phyloP scores from a whole-genome alignment of 768 basidiomycete genomes.

The Calvatia gigantea region DNA sequence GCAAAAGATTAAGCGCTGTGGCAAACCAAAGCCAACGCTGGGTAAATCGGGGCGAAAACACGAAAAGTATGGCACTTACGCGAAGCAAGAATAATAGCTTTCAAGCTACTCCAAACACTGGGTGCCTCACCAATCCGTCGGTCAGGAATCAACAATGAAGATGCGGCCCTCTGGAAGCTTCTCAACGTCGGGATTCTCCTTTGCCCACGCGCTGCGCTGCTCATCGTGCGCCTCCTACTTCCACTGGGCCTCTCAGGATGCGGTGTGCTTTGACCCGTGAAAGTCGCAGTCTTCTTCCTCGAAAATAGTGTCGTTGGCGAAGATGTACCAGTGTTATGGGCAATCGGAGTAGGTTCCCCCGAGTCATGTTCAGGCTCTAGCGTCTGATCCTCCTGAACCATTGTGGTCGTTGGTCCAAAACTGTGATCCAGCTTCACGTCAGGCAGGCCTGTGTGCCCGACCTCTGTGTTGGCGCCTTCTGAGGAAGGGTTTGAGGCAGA shows the following conservation, averaged over 20 bases:
- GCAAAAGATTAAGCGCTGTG: constrained; percentile 71
- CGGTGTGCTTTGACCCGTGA: not conserved
- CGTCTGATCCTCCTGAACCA: not conserved
- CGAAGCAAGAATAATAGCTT: constrained; percentile 51
- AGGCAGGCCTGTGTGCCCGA: not conserved
- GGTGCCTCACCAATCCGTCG: constrained; percentile 44
- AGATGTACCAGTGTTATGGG: not conserved
- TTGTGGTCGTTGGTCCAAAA: not conserved
- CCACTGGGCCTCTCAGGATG: not conserved
- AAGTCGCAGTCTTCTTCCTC: not conserved
- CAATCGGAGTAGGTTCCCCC: not conserved
- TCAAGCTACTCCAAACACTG: constrained; percentile 40
- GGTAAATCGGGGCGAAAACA: no score
- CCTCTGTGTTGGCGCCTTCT: not conserved
- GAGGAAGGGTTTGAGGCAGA: not conserved
- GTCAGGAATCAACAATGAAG: constrained; percentile 31
- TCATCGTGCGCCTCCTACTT: not conserved
- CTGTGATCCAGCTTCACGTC: not conserved
- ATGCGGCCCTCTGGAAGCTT: constrained; percentile 2
- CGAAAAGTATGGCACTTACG: constrained; percentile 37
- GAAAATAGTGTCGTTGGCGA: not conserved
- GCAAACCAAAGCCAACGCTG: no score
- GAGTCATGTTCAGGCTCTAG: not conserved
- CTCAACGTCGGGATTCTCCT: not conserved
- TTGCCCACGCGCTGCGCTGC: not conserved